These are phyloP conservation scores for Chlamydomonas sp. DNA, from an alignment of 139 green algal species.

Conservation along the genomic window DNA sequence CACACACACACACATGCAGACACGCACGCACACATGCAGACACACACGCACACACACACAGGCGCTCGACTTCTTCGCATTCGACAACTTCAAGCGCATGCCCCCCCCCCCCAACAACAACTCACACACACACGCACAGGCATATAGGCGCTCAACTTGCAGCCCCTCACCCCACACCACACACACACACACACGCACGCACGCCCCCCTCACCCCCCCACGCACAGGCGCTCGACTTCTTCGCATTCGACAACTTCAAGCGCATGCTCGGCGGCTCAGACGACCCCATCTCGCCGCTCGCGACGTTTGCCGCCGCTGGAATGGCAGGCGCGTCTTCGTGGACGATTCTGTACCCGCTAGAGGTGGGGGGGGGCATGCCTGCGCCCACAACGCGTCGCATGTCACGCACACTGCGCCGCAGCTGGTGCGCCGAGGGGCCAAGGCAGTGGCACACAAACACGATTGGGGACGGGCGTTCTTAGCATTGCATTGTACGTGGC, in stretches of 20 bases:
- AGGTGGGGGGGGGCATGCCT: too few species aligned
- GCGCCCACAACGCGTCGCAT: too few species aligned
- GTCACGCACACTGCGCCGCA: too few species aligned
- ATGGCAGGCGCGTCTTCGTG: conserved; percentile 29
- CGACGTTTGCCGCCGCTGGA: conserved; percentile 16
- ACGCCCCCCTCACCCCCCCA: not conserved
- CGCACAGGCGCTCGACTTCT: conserved; percentile 67
- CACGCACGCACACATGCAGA: too few species aligned
- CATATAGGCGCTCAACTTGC: not conserved
- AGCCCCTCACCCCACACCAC: not conserved
- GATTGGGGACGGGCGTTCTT: too few species aligned
- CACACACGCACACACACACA: not conserved
- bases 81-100: conserved; percentile 53
- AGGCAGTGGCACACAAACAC: too few species aligned
- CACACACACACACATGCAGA: too few species aligned
- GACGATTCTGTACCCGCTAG: conserved; percentile 70
- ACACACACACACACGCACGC: not conserved
- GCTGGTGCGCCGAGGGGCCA: too few species aligned
- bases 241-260: conserved; percentile 64
- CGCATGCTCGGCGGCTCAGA: conserved; percentile 20
- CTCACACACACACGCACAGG: not conserved
- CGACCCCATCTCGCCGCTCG: conserved; percentile 3
- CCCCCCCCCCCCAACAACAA: not conserved
- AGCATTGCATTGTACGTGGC: too few species aligned
- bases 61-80: conserved; percentile 76